Evolutionary conservation across 441 rosid genomes (phyloP).

Genomic region (Rhodomyrtus psidioides): DNA sequence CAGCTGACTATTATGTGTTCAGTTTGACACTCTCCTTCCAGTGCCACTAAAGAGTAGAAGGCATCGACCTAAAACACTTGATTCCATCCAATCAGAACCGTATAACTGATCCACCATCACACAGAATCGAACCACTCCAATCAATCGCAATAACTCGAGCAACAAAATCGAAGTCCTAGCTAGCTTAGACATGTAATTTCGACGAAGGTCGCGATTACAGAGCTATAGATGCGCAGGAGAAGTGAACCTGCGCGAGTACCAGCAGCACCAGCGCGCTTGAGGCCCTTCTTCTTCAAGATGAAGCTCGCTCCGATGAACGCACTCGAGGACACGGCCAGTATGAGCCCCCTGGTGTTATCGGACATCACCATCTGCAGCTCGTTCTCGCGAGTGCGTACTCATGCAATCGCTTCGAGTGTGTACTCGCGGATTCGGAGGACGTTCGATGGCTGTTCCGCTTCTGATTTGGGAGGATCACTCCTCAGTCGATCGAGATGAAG

Average conservation of each 20-base stretch:
- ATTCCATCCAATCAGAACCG: neutral
- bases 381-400: neutral
- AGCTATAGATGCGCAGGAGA: neutral
- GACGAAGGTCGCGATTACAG: neutral
- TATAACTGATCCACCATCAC: neutral
- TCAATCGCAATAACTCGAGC: neutral
- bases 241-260: constrained; percentile 56
- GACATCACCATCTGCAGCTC: constrained; percentile 28
- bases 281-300: constrained; percentile 73
- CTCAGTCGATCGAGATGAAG: neutral
- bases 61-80: neutral
- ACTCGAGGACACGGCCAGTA: constrained; percentile 63
- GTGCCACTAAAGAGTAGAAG: neutral
- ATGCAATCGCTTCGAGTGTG: neutral
- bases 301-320: constrained; percentile 60
- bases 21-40: neutral
- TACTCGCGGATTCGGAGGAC: neutral
- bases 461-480: neutral
- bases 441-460: neutral
- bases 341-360: constrained; percentile 65
- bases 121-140: neutral
- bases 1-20: neutral
- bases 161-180: neutral
- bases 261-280: constrained; percentile 50
- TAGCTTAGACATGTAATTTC: neutral